Base-by-base conservation (phyloP, 192 early-diverging fungal species). In the Kappamyces sp. region DNA sequence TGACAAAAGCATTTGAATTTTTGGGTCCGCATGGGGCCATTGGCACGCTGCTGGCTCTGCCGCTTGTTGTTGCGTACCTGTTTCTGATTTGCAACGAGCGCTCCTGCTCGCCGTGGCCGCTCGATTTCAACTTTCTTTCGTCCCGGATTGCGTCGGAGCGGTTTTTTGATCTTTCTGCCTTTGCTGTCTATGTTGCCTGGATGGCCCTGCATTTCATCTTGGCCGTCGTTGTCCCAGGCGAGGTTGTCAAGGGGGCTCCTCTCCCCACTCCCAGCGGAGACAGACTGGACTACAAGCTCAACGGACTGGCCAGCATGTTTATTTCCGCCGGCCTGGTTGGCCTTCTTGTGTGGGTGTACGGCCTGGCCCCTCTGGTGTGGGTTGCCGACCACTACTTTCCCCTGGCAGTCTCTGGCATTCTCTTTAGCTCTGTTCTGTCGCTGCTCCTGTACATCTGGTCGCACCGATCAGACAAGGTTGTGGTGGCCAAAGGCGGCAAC, bases 401-500 rank as follows among this genome's bases (percentile, higher is more conserved):
- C 8, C 75, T 96, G 52, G 79, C 85, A 41, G 60, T 81, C 9
- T 77, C 90, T 3, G 81, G 88, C 9, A 51, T 79, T n/a, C 35
- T 88, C 1, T 86, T 88, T 50, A 73, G 85, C 5, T 82, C 82
- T 43, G 40, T 63, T 0, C 71, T 86, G 40, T 78, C 91, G 1
- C 39, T 86, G 12, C 77, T 78, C 5, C 55, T 78, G 77, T 94
- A 60, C 64, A 38, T 83, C 3, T 67, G 65, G 33, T 92, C 90
- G 49, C 91, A 92, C 78, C 65, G 84, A 47, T 54, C 76, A 11
- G 58, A 41, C n/a, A 37, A 51, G 22, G 75, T 87, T 29, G 70
- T 98, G 39, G 66, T 88, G 34, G 86, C 93, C 5, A 68, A 78
- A 22, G 90, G 89, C 9, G 95, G 93, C 35, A 94, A 96, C 78